phyloP scores from a whole-genome alignment of 1,284 basidiomycete species.

The Cryptococcus deneoformans region DNA sequence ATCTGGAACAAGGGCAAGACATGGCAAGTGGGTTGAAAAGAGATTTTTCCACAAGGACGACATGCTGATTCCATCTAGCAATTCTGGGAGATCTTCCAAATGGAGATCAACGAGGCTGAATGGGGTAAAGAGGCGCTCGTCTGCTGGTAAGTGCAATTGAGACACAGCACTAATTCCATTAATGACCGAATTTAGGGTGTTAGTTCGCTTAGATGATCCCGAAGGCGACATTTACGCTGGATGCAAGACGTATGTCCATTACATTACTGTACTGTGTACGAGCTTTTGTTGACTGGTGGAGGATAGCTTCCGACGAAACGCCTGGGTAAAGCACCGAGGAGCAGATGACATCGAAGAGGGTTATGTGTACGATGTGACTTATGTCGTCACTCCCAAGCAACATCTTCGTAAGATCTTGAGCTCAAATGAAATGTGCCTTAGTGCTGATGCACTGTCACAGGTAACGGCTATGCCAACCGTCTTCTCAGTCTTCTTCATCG shows the following conservation, averaged over 20 bases:
- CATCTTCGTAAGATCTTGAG: slow-evolving; percentile 22
- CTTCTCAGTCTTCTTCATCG: slow-evolving; percentile 33
- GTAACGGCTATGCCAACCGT: slow-evolving; percentile 34
- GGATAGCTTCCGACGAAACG: slow-evolving; percentile 20
- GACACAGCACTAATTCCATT: too few species aligned
- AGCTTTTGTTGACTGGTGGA: not conserved
- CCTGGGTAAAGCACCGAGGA: slow-evolving; percentile 21
- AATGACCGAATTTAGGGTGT: slow-evolving; percentile 11
- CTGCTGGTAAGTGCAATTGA: too few species aligned
- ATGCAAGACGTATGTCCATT: slow-evolving; percentile 25
- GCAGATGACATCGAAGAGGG: slow-evolving; percentile 12
- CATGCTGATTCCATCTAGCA: too few species aligned
- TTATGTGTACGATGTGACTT: slow-evolving; percentile 31
- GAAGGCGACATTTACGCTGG: slow-evolving; percentile 30
- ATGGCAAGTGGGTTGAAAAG: too few species aligned
- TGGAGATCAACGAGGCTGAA: too few species aligned
- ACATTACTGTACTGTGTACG: too few species aligned
- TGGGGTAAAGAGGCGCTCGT: too few species aligned
- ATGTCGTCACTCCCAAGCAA: slow-evolving; percentile 29
- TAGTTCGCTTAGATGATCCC: slow-evolving; percentile 21
- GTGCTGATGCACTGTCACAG: slow-evolving; percentile 6
- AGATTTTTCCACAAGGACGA: too few species aligned
- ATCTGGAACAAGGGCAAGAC: too few species aligned
- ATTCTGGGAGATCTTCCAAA: too few species aligned
- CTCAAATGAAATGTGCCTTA: not conserved